Evolutionary conservation across 257 asterid species (phyloP).

Genomic region (Leonotis leonurus): DNA sequence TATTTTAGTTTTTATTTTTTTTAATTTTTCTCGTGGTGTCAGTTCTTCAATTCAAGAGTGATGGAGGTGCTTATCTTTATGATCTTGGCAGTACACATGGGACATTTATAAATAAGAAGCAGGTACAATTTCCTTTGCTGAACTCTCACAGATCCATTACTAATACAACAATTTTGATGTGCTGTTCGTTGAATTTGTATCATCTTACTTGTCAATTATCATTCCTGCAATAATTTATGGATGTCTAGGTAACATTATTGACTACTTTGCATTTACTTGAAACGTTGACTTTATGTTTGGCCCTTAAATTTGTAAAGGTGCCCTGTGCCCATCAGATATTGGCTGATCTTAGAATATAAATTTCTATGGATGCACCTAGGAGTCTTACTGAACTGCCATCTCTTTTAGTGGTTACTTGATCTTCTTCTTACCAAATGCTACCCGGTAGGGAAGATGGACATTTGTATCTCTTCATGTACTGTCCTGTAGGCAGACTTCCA

Average conservation of each 20-base stretch:
- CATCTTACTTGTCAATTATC: background rate
- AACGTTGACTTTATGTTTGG: background rate
- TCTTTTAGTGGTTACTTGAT: background rate
- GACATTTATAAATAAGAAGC: conserved; percentile 76
- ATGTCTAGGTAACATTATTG: background rate
- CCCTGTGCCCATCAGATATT: conserved; percentile 11
- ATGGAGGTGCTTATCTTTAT: conserved; percentile 65
- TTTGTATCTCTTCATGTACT: conserved; percentile 2
- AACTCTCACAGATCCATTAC: background rate
- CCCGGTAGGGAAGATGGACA: background rate
- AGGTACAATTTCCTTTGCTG: conserved; percentile 41
- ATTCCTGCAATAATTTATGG: background rate
- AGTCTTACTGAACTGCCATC: background rate
- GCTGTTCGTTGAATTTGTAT: conserved; percentile 10
- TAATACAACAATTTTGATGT: background rate
- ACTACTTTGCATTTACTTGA: background rate
- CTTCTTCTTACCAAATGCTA: background rate
- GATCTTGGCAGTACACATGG: conserved; percentile 97
- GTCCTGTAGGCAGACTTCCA: conserved; percentile 8
- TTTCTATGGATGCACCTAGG: conserved; percentile 4
- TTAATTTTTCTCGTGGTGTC: conserved; percentile 22
- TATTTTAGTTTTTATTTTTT: background rate
- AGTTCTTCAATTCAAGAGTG: conserved; percentile 91
- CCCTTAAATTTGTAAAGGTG: background rate
- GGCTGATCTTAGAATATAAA: background rate